Conservation (phyloP, 1,284 basidiomycete species). For the Puccinia polysora region DNA sequence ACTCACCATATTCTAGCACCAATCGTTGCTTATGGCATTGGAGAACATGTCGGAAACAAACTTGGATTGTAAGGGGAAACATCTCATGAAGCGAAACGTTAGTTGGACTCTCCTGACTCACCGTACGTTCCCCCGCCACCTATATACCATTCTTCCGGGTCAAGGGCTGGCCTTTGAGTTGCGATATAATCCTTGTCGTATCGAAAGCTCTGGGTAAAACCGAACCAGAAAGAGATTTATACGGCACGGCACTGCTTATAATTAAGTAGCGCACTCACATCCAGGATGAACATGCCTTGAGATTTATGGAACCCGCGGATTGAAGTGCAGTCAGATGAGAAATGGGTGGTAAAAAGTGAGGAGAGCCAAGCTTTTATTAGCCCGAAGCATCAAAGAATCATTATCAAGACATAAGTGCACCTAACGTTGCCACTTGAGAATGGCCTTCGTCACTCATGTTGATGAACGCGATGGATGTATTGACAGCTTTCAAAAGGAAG, state of each 20-base stretch:
- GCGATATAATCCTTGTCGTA: conserved; percentile 2
- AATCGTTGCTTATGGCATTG: conserved; percentile 10
- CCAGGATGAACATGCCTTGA: conserved; percentile 24
- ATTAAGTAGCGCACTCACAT: conserved; percentile 1
- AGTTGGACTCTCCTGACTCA: not conserved
- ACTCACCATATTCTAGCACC: conserved; percentile 41
- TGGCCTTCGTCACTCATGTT: too few relatives aligned
- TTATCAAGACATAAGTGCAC: too few relatives aligned
- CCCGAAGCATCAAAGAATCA: too few relatives aligned
- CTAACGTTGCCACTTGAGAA: too few relatives aligned
- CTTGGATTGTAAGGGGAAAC: not conserved
- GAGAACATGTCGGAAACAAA: not conserved
- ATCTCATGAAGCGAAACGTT: not conserved
- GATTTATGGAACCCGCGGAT: too few relatives aligned
- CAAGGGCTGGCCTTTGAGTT: conserved; percentile 20
- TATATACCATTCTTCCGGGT: conserved; percentile 38
- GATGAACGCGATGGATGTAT: too few relatives aligned
- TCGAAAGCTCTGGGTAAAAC: conserved; percentile 26
- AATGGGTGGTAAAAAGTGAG: too few relatives aligned
- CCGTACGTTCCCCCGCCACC: conserved; percentile 41
- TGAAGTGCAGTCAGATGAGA: too few relatives aligned
- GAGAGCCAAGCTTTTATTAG: too few relatives aligned
- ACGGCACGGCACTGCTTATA: not conserved
- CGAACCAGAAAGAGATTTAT: not conserved
- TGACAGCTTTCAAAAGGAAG: too few relatives aligned